Percentiles rank a stretch among this genome's conserved stretches.
Evolutionary conservation across 129 eudicot genomes (phyloP).

Genomic region (Chrysanthemum lavandulifolium): DNA sequence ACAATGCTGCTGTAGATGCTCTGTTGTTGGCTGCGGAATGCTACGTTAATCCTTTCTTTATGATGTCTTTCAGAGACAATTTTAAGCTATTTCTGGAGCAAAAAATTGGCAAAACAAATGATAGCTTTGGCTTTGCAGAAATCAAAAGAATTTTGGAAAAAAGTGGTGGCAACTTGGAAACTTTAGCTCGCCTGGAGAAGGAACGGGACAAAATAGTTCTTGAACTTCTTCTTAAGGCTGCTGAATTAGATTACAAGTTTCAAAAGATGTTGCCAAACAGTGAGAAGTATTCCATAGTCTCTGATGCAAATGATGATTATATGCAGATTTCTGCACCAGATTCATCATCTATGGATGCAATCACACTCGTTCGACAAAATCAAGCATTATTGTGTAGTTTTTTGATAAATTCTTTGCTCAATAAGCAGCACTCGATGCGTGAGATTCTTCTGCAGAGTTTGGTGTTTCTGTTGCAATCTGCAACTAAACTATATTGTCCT

Average conservation of each 20-base stretch:
- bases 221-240: constrained; percentile 88
- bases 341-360: constrained; percentile 63
- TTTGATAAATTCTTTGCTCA: constrained; percentile 51
- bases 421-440: constrained; percentile 68
- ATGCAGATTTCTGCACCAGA: constrained; percentile 51
- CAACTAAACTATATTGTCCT: constrained; percentile 69
- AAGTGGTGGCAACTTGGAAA: constrained; percentile 53
- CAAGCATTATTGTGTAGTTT: constrained; percentile 75
- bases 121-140: constrained; percentile 43
- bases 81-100: constrained; percentile 24
- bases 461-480: constrained; percentile 75
- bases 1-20: constrained; percentile 83
- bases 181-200: constrained; percentile 63
- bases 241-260: constrained; percentile 63
- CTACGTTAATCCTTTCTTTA: constrained; percentile 76
- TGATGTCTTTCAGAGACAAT: constrained; percentile 48
- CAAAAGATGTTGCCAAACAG: constrained; percentile 24
- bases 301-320: constrained; percentile 53
- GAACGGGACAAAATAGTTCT: constrained; percentile 81
- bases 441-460: constrained; percentile 88
- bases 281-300: neutral
- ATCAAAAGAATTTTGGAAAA: constrained; percentile 46
- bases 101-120: constrained; percentile 17
- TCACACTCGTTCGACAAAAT: constrained; percentile 82
- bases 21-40: constrained; percentile 94